Base-by-base conservation (phyloP, 768 basidiomycete species). In the Boletus rex-veris region DNA sequence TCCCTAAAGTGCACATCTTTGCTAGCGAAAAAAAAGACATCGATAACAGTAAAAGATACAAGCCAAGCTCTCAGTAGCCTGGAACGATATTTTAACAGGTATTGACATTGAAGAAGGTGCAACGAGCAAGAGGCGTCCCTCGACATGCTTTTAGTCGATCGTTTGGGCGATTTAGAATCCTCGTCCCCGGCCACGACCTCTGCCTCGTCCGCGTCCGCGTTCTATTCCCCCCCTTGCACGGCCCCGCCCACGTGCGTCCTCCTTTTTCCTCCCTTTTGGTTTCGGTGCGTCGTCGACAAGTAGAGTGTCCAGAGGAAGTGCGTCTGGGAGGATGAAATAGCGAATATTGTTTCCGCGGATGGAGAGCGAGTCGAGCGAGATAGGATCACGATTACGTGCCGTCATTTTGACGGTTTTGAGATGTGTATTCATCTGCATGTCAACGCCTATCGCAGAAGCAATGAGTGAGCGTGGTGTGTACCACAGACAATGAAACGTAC, bases 401-500 rank as follows among this genome's bases (percentile, higher is more conserved):
- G 92, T 92, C 79, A 98, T 87, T 75, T 97, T 98, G 60, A 99
- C 91, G 45, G 93, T 92, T 78, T 99, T 99, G 48, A 99, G 80
- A 64, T 98, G 90, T 3, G 96, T 98, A 77, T 98, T 98, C 96
- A 99, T 99, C 67, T 96, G 93, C 81, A 96, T 94, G 74, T 99
- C 96, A 47, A 99, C 97, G 54, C 94, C 96, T 98, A 40, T 71
- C 15, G 38, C 14, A 37, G 42, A 52, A 36, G 35, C 35, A 45
- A 38, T 35, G 24, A 28, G 41, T 53, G 15, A 63, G 33, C 18
- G 24, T 18, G 42, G 42, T 15, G 35, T 14, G 30, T 24, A 40
- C 0, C 3, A 45, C 15, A 14, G 30, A 35, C 7, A 7, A 42
- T 45, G 15, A 14, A 24, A 71, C 85, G 58, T 57, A 95, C 96